These are phyloP conservation scores for Penstemon eatonii DNA, from an alignment of 257 asterid genomes.

Conservation along the genomic window DNA sequence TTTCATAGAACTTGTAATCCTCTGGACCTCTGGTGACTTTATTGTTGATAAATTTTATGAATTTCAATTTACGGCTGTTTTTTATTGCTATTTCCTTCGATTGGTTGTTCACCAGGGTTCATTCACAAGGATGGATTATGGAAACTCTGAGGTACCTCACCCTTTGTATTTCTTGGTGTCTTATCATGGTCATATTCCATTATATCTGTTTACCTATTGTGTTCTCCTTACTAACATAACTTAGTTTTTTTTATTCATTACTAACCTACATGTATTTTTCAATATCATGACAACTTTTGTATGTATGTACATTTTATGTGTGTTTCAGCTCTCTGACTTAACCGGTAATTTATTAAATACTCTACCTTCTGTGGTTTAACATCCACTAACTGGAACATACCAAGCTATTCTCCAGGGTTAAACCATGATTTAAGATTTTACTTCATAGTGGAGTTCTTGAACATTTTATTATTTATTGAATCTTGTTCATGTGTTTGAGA, in stretches of 20 bases:
- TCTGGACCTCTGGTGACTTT: neutral
- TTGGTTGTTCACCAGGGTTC: conserved; percentile 61
- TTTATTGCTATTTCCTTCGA: neutral
- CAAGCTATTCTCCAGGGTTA: neutral
- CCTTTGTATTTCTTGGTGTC: conserved; percentile 16
- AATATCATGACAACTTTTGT: neutral
- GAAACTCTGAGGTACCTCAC: conserved; percentile 51
- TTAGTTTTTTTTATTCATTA: no score
- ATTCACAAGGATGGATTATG: conserved; percentile 56
- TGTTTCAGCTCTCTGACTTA: neutral
- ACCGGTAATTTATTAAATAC: neutral
- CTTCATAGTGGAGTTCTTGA: neutral
- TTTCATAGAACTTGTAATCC: neutral
- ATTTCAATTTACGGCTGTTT: neutral
- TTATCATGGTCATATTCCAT: conserved; percentile 6
- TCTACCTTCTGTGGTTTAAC: neutral
- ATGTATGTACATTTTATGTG: neutral
- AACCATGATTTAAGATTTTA: neutral
- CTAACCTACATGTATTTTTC: no score
- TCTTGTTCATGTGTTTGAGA: no score
- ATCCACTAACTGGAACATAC: neutral
- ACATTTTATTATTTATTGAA: no score
- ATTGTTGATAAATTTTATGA: neutral
- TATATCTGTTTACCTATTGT: neutral
- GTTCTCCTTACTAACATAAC: neutral